Base-by-base conservation (phyloP, 2,329 filamentous ascomycete species). In the Aschersonia sp. region DNA sequence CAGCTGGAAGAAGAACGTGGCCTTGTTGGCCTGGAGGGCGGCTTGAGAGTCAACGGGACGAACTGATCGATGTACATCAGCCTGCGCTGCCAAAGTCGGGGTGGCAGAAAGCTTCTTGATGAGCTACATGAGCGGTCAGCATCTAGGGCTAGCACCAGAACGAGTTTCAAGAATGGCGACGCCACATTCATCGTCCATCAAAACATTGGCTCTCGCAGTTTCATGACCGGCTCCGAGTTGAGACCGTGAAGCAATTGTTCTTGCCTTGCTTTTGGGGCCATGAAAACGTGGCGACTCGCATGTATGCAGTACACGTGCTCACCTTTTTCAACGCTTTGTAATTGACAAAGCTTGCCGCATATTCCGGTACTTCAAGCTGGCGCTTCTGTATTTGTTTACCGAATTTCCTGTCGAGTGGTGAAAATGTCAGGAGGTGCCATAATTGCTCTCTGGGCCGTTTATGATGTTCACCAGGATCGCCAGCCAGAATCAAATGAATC, bases 301-400 rank as follows among this genome's bases (percentile, higher is more conserved):
- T 22, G 22, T 11, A 30, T 35, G 14, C 7, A 8, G 7, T 31
- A 22, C 22, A 22, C 22, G 22, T 22, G 22, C 51, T 33, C 63
- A 94, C 92, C 87, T 97, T 97, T 69, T 98, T 98, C 57, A 98
- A 75, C 51, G 88, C 89, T 71, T 98, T 98, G 74, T 98, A 98
- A 69, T 98, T 96, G 58, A 97, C 89, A 64, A 98, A 98, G 68
- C 89, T 96, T 54, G 90, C 88, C 52, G 92, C 90, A 83, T 98
- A 98, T 77, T 98, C 92, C 51, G 92, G 92, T 51, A 98, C 89
- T 66, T 98, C 92, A 60, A 98, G 86, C 76, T 98, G 92, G 64
- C 89, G 84, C 74, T 95, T 95, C 73, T 97, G 92, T 57, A 98
- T 95, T 65, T 96, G 87, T 75, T 98, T 98, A 67, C 92, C 92